Evolutionary conservation across 2,329 filamentous ascomycete species (phyloP).

Genomic region (Nemania abortiva): DNA sequence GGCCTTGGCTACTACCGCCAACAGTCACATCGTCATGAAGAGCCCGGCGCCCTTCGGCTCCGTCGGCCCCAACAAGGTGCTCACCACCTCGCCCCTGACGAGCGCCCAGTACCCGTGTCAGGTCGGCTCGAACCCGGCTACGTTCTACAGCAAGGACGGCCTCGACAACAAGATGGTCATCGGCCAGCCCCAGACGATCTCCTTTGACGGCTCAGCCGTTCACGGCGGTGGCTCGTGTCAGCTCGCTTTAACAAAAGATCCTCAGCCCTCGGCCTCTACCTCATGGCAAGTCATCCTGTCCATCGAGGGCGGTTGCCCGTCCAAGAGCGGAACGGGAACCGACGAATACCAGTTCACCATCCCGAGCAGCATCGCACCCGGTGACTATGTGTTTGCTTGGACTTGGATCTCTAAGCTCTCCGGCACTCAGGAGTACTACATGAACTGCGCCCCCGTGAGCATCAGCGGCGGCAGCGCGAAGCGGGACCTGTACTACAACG

Average conservation of each 20-base stretch:
- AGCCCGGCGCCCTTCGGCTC: constrained; percentile 60
- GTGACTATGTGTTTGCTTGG: constrained; percentile 77
- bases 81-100: constrained; percentile 70
- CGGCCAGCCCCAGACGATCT: constrained; percentile 60
- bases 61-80: constrained; percentile 43
- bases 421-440: constrained; percentile 75
- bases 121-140: constrained; percentile 50
- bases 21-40: constrained; percentile 75
- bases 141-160: constrained; percentile 55
- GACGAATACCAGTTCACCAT: constrained; percentile 69
- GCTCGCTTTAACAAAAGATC: constrained; percentile 75
- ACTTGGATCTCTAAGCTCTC: constrained; percentile 75
- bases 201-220: constrained; percentile 70
- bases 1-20: constrained; percentile 60
- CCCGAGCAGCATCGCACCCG: constrained; percentile 69
- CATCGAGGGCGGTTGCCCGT: constrained; percentile 76
- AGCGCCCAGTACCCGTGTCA: constrained; percentile 76
- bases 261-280: constrained; percentile 50
- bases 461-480: constrained; percentile 57
- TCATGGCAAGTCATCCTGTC: constrained; percentile 79
- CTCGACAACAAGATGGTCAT: constrained; percentile 57
- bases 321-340: constrained; percentile 55
- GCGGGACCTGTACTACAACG: constrained; percentile 39
- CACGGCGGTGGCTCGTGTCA: constrained; percentile 83
- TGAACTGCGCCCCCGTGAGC: constrained; percentile 77